These are phyloP conservation scores for Penicillium longicatenatum DNA, from an alignment of 495 filamentous ascomycete genomes.

Conservation along the genomic window DNA sequence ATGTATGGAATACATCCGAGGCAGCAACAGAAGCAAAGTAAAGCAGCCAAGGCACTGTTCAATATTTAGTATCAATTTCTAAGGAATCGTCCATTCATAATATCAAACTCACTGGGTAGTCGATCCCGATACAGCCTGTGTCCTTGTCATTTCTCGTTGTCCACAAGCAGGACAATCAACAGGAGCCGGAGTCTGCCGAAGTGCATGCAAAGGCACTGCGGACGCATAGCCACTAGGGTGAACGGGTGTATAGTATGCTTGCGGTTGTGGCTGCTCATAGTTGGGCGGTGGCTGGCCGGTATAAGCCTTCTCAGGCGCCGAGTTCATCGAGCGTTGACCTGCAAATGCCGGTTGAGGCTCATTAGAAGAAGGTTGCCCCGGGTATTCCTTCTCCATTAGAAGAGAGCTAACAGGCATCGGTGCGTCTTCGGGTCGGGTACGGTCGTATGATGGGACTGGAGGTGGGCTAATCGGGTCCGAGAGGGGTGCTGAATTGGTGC, in stretches of 20 bases:
- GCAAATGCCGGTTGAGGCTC: background rate
- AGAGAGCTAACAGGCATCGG: background rate
- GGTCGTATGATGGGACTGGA: background rate
- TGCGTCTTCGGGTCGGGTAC: background rate
- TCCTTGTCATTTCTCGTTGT: slow-evolving; percentile 48
- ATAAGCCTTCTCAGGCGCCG: slow-evolving; percentile 17
- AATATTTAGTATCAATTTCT: background rate
- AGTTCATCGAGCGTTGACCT: background rate
- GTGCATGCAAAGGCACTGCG: slow-evolving; percentile 35
- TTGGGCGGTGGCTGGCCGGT: slow-evolving; percentile 19
- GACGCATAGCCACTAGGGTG: slow-evolving; percentile 34
- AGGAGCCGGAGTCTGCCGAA: slow-evolving; percentile 37
- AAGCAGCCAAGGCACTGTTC: slow-evolving; percentile 51
- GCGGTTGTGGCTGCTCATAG: slow-evolving; percentile 12
- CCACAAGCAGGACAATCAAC: slow-evolving; percentile 55
- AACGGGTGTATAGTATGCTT: slow-evolving; percentile 22
- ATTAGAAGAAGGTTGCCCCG: background rate
- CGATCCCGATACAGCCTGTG: slow-evolving; percentile 40
- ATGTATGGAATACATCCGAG: slow-evolving; percentile 57
- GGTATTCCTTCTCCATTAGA: background rate
- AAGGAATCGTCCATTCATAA: background rate
- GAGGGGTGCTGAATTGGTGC: background rate
- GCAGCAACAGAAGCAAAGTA: slow-evolving; percentile 47
- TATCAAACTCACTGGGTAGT: slow-evolving; percentile 52
- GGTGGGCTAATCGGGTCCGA: background rate